phyloP scores from a whole-genome alignment of 2,329 filamentous ascomycete genomes.

The Polychaeton citri region DNA sequence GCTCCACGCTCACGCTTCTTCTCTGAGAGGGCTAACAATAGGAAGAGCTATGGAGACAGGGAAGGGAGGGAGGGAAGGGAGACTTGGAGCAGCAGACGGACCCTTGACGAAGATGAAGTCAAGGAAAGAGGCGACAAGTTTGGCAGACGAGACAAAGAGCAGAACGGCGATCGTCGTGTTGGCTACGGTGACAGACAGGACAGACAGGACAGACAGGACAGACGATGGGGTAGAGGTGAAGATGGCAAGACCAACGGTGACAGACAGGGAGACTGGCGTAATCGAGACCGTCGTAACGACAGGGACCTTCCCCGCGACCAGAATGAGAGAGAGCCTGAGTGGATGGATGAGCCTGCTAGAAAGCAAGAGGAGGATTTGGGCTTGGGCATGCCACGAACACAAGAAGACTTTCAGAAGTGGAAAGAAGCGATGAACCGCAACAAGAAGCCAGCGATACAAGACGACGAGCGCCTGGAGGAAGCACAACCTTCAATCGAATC shows the following conservation, averaged over 20 bases:
- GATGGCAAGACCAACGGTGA: conserved; percentile 30
- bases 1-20: conserved; percentile 21
- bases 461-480: conserved; percentile 7
- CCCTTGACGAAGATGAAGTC: conserved; percentile 55
- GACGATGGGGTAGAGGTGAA: conserved; percentile 38
- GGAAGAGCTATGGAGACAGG: conserved; percentile 49
- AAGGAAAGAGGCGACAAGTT: conserved; percentile 40
- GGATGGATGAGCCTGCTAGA: conserved; percentile 52
- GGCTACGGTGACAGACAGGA: conserved; percentile 57
- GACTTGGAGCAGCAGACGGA: conserved; percentile 34
- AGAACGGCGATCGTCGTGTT: conserved; percentile 46
- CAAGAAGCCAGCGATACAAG: conserved; percentile 8
- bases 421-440: conserved; percentile 68
- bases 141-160: conserved; percentile 24
- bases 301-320: conserved; percentile 39
- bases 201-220: conserved; percentile 62
- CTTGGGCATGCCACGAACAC: conserved; percentile 45
- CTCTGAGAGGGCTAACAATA: neutral
- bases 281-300: conserved; percentile 26
- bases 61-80: conserved; percentile 60
- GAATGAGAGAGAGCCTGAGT: conserved; percentile 74
- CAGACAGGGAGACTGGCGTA: conserved; percentile 47
- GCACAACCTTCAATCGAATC: conserved; percentile 7
- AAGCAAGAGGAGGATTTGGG: conserved; percentile 46
- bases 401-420: conserved; percentile 88